phyloP scores from a whole-genome alignment of 352 stramenopile species.

The Phytopythium kandeliae region DNA sequence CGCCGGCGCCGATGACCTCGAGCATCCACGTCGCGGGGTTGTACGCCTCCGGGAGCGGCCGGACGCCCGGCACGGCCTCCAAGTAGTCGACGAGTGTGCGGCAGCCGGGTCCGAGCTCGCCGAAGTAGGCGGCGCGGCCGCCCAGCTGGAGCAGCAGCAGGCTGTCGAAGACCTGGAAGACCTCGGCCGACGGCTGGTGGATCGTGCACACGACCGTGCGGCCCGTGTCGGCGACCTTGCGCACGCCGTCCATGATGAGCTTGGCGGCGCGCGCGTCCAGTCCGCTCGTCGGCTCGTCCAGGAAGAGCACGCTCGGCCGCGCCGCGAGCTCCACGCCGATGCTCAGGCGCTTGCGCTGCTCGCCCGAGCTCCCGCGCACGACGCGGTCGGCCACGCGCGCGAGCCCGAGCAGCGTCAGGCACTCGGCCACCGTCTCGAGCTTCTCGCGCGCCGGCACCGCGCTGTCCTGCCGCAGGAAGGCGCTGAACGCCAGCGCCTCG shows the following conservation, averaged over 20 bases:
- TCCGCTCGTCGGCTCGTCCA: slow-evolving; percentile 87
- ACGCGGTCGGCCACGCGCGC: slow-evolving; percentile 22
- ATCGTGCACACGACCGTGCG: slow-evolving; percentile 89
- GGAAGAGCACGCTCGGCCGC: slow-evolving; percentile 73
- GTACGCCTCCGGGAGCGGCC: slow-evolving; percentile 47
- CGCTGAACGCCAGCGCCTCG: slow-evolving; percentile 85
- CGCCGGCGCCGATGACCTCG: slow-evolving; percentile 47
- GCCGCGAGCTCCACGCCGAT: slow-evolving; percentile 87
- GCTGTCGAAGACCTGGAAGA: slow-evolving; percentile 82
- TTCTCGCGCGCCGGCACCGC: slow-evolving; percentile 17
- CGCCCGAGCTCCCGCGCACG: slow-evolving; percentile 22
- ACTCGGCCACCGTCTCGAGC: slow-evolving; percentile 21
- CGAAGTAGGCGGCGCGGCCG: slow-evolving; percentile 34
- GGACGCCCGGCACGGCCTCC: slow-evolving; percentile 16
- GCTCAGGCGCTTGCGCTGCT: slow-evolving; percentile 38
- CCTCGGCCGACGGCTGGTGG: slow-evolving; percentile 86
- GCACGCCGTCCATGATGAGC: slow-evolving; percentile 79
- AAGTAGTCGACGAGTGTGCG: slow-evolving; percentile 24
- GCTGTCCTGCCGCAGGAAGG: slow-evolving; percentile 50
- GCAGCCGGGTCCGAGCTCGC: slow-evolving; percentile 18
- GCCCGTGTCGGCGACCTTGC: slow-evolving; percentile 74
- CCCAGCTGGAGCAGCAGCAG: slow-evolving; percentile 57
- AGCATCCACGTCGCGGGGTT: slow-evolving; percentile 90
- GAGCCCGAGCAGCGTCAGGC: slow-evolving; percentile 29
- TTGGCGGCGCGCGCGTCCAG: slow-evolving; percentile 85